Evolutionary conservation across 345 rosid genomes (phyloP).

Genomic region (Gossypium ekmanianum): DNA sequence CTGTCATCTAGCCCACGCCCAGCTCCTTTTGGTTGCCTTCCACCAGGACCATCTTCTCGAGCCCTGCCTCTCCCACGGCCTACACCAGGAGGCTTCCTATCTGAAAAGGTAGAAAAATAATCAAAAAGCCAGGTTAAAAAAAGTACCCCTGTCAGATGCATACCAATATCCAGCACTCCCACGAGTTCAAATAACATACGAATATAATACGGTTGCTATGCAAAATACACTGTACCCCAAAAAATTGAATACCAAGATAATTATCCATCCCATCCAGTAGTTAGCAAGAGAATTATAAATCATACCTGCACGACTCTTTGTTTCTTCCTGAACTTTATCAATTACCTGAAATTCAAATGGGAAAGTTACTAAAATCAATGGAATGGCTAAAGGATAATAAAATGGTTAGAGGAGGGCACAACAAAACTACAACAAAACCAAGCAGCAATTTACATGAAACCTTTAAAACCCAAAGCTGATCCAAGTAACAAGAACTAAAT

Average conservation of each 20-base stretch:
- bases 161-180: no score
- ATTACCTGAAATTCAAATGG: conserved; percentile 48
- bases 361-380: neutral
- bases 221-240: no score
- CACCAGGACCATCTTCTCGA: conserved; percentile 67
- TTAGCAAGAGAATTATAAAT: neutral
- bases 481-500: neutral
- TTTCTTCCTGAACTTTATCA: conserved; percentile 83
- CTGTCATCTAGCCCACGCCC: conserved; percentile 81
- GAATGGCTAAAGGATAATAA: neutral
- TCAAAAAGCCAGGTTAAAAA: neutral
- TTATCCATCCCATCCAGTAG: neutral
- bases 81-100: conserved; percentile 77
- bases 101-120: conserved; percentile 27
- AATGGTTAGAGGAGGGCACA: neutral
- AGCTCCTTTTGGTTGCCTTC: conserved; percentile 55
- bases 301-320: conserved; percentile 67
- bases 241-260: neutral
- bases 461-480: neutral
- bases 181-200: no score
- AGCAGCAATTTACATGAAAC: neutral
- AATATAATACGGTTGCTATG: no score
- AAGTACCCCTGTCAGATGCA: no score
- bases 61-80: conserved; percentile 88
- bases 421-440: neutral